Evolutionary conservation across 129 eudicot species (phyloP), one percentile per base, ranked within the genome.

Genomic region (Arctium lappa): DNA sequence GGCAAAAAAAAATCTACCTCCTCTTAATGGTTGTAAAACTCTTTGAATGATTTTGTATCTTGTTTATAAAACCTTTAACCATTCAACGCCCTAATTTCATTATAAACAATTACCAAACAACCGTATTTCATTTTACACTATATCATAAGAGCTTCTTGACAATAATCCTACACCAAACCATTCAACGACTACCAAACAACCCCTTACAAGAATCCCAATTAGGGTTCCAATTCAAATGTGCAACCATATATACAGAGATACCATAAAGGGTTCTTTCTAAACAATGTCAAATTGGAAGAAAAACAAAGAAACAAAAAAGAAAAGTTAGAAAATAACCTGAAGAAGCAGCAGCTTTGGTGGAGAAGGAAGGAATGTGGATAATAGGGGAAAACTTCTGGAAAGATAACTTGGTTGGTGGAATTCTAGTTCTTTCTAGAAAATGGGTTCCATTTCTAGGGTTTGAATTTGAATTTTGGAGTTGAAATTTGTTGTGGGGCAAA

Each of bases 321-420:
- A 36, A 77, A 3, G 29, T 1, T 6, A 30, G 46, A 33, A 22
- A 72, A 69, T 30, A 87, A 77, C 95, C 95, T 81, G 93, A 86
- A 84, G 90, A 82, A 69, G 91, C 80, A 85, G 89, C 79, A 73
- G 93, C 92, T 82, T 75, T 92, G 39, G 72, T 78, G 73, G 79
- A 85, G 81, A 90, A 81, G 48, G 71, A 85, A 48, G 74, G 81
- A 34, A 72, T 80, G 62, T 16, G 65, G 27, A 22, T 22, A 29
- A 77, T 60, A 69, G 79, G 80, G 63, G 38, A 72, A 63, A 65
- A 1, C 76, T 80, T 80, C 13, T 75, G 81, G 5, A 65, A 34
- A 6, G 66, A 66, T 71, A 77, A 69, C 60, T 73, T 50, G 44
- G 6, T 44, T 56, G 83, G 9, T 16, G 68, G 68, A 40, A 80